These are phyloP conservation scores for Didymella lethalis DNA, from an alignment of 2,329 filamentous ascomycete species.

Conservation along the genomic window DNA sequence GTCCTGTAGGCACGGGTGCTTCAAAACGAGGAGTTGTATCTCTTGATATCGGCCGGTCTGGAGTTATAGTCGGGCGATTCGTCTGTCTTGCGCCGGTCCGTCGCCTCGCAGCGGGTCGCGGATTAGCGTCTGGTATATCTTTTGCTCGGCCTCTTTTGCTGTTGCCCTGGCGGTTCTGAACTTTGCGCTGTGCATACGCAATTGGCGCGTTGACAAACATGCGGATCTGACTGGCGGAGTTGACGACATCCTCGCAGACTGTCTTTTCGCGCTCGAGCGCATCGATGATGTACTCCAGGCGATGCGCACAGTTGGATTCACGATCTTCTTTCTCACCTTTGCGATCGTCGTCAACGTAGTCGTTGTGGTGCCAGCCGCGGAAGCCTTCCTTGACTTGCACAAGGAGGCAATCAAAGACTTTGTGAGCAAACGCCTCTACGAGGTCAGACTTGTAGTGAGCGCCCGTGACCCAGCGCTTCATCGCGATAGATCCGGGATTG, in stretches of 20 bases:
- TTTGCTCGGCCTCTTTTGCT: slow-evolving; percentile 43
- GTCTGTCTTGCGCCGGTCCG: slow-evolving; percentile 18
- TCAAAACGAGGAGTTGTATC: slow-evolving; percentile 23
- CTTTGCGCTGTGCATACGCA: slow-evolving; percentile 45
- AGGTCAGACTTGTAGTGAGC: slow-evolving; percentile 41
- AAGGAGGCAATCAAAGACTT: slow-evolving; percentile 45
- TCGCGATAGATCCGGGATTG: slow-evolving; percentile 42
- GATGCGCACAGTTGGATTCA: slow-evolving; percentile 39
- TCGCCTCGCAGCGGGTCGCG: slow-evolving; percentile 20
- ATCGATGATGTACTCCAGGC: slow-evolving; percentile 42
- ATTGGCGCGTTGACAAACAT: slow-evolving; percentile 50
- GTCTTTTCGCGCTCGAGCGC: slow-evolving; percentile 48
- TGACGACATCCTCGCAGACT: slow-evolving; percentile 49
- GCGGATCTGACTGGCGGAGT: slow-evolving; percentile 45
- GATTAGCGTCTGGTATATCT: slow-evolving; percentile 15
- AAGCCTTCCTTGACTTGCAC: slow-evolving; percentile 43
- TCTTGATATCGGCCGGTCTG: slow-evolving; percentile 14
- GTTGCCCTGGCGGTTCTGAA: slow-evolving; percentile 46
- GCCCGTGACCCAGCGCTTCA: slow-evolving; percentile 45
- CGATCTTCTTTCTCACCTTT: slow-evolving; percentile 47
- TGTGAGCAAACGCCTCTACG: slow-evolving; percentile 46
- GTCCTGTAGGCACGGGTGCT: not conserved
- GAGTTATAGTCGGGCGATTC: slow-evolving; percentile 17
- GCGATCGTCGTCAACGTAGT: slow-evolving; percentile 47
- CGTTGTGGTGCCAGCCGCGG: slow-evolving; percentile 47